These are phyloP conservation scores for Musa itinerans DNA, from an alignment of 176 grass and related monocot genomes.

Conservation along the genomic window DNA sequence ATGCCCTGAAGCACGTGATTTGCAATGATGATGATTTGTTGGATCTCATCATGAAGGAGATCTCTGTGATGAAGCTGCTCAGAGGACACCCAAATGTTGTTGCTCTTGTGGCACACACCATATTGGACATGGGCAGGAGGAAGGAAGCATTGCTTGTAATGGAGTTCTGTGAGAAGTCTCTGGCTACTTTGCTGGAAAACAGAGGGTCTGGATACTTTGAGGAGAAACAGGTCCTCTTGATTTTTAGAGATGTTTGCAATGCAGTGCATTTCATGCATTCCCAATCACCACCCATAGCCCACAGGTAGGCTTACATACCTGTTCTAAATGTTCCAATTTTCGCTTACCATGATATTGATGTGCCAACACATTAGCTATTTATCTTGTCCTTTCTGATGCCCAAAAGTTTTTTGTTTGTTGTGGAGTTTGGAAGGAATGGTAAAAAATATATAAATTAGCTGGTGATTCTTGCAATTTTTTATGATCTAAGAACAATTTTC, in stretches of 20 bases:
- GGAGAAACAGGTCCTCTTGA: slow-evolving; percentile 50
- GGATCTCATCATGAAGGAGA: slow-evolving; percentile 65
- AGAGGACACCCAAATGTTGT: slow-evolving; percentile 88
- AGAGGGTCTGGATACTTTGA: slow-evolving; percentile 55
- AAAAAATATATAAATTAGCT: not conserved
- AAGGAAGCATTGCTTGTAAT: slow-evolving; percentile 77
- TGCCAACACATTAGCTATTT: not conserved
- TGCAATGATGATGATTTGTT: slow-evolving; percentile 64
- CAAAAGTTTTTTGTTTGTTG: not conserved
- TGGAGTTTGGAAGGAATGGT: not conserved
- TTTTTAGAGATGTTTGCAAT: slow-evolving; percentile 87
- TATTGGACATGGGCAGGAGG: slow-evolving; percentile 43
- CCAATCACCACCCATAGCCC: slow-evolving; percentile 63
- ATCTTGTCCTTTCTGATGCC: not conserved
- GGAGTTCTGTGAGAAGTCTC: slow-evolving; percentile 69
- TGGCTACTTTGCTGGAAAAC: slow-evolving; percentile 45
- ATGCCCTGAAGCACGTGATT: slow-evolving; percentile 74
- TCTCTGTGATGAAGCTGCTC: slow-evolving; percentile 53
- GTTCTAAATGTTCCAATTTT: not conserved
- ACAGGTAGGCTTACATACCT: slow-evolving; percentile 41
- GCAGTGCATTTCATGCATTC: slow-evolving; percentile 78
- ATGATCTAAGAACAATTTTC: not conserved
- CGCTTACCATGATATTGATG: not conserved
- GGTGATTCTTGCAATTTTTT: not conserved
- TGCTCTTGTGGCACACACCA: slow-evolving; percentile 31